Evolutionary conservation across 495 filamentous ascomycete genomes (phyloP).

Genomic region (Penicillium goetzii): DNA sequence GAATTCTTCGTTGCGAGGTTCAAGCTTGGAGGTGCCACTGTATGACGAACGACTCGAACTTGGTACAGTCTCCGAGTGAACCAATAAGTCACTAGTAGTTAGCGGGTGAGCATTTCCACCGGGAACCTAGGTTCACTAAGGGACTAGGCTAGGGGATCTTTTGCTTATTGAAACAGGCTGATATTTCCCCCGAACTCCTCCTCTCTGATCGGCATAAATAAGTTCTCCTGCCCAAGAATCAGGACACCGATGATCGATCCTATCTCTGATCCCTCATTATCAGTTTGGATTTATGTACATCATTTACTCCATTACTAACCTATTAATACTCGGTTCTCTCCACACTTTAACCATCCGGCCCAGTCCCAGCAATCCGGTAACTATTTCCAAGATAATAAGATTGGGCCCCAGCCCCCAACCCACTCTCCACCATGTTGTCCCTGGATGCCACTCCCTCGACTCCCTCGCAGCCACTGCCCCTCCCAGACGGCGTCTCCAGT

Average conservation of each 20-base stretch:
- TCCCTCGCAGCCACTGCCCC: slow-evolving; percentile 44
- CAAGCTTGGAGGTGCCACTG: background rate
- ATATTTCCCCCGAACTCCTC: slow-evolving; percentile 19
- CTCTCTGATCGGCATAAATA: slow-evolving; percentile 9
- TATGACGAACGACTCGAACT: background rate
- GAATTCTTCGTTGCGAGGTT: background rate
- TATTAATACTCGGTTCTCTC: background rate
- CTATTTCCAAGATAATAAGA: slow-evolving; percentile 12
- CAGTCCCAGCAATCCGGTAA: slow-evolving; percentile 2
- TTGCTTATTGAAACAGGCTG: slow-evolving; percentile 19
- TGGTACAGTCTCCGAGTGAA: slow-evolving; percentile 3
- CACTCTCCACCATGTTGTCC: slow-evolving; percentile 10
- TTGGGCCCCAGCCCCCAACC: background rate
- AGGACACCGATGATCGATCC: background rate
- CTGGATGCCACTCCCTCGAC: slow-evolving; percentile 28
- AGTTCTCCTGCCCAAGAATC: background rate
- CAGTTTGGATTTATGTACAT: background rate
- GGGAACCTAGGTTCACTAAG: background rate
- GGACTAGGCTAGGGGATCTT: background rate
- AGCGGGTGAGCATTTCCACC: background rate
- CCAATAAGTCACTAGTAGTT: background rate
- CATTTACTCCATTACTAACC: background rate
- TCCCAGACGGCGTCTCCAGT: slow-evolving; percentile 55
- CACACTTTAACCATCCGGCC: background rate
- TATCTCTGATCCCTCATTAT: background rate